Evolutionary conservation across 75 land plant genomes (phyloP), one percentile per base, ranked within the genome.

Genomic region (Pinus tabuliformis): DNA sequence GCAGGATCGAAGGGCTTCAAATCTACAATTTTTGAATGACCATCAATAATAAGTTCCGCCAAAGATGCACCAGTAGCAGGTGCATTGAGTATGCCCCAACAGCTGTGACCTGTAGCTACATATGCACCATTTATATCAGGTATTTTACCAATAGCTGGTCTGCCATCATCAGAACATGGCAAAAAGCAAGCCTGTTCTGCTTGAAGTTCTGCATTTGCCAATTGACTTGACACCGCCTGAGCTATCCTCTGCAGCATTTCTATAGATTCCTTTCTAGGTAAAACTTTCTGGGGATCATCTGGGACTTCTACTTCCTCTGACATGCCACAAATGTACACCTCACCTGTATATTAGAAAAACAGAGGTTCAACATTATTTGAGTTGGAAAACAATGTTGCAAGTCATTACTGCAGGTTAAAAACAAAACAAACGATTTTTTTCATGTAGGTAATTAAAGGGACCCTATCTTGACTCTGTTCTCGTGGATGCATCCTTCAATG

Each of bases 51-150:
- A 70, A 93, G 90, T 87, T 95, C 96, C 6, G 96, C 89, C 80
- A 95, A 30, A 28, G 90, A 86, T 18, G 93, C 94, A 2, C 98
- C 98, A 21, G 98, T 95, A 17, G 94, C 96, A 2, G 98, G 98
- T 37, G 92, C 96, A 74, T 95, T 95, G 57, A 95, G 81, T 16
- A 95, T 95, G 4, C 98, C 98, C 98, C 98, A 95, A 70, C 96
- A 95, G 70, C 94, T 91, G 59, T 95, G 98, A 3, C 98, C 98
- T 0, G 96, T 93, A 0, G 92, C 96, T 59, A 91, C 94, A 76
- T 88, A 95, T 66, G 89, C 93, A 5, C 92, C 94, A 20, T 78
- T 81, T 8, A 91, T 70, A 3, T 88, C 89, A 5, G 94, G 97
- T 28, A 95, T 61, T 79, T 91, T 86, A 28, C 96, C 96, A 66